A percentile compares a stretch with the other conserved stretches of the same genome.
These are phyloP conservation scores for Leucosporidium yakuticum DNA, from an alignment of 768 basidiomycete species.

Conservation along the genomic window DNA sequence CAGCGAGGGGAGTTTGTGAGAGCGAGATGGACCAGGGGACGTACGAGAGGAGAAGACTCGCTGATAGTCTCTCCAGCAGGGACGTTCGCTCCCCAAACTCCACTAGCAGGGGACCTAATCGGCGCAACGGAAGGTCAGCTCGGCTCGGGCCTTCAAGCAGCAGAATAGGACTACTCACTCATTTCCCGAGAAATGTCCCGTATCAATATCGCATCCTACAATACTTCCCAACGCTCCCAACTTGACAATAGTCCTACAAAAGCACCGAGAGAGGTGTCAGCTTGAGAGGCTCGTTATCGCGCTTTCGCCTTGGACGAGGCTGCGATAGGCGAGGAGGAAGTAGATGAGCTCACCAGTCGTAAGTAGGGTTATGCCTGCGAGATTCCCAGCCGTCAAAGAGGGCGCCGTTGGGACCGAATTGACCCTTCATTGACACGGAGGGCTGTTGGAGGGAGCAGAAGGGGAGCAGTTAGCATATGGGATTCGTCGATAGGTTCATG, in stretches of 20 bases:
- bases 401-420: slow-evolving; percentile 92
- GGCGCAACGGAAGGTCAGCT: background rate
- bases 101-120: slow-evolving; percentile 24
- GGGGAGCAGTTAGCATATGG: background rate
- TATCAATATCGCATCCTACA: slow-evolving; percentile 86
- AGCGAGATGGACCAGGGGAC: slow-evolving; percentile 43
- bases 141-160: background rate
- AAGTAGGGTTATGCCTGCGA: slow-evolving; percentile 74
- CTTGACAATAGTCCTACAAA: slow-evolving; percentile 74
- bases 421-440: slow-evolving; percentile 82
- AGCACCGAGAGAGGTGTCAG: background rate
- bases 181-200: slow-evolving; percentile 84
- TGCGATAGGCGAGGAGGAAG: background rate
- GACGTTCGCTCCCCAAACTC: slow-evolving; percentile 33
- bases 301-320: background rate
- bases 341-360: slow-evolving; percentile 65
- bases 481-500: background rate
- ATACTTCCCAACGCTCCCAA: slow-evolving; percentile 70
- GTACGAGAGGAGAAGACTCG: background rate
- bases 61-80: slow-evolving; percentile 22
- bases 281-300: background rate
- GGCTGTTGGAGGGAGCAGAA: slow-evolving; percentile 52
- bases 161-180: slow-evolving; percentile 36
- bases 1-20: background rate
- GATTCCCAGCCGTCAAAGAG: slow-evolving; percentile 92